phyloP scores from a whole-genome alignment of 768 basidiomycete species.

The Phlebiopsis flavidoalba region DNA sequence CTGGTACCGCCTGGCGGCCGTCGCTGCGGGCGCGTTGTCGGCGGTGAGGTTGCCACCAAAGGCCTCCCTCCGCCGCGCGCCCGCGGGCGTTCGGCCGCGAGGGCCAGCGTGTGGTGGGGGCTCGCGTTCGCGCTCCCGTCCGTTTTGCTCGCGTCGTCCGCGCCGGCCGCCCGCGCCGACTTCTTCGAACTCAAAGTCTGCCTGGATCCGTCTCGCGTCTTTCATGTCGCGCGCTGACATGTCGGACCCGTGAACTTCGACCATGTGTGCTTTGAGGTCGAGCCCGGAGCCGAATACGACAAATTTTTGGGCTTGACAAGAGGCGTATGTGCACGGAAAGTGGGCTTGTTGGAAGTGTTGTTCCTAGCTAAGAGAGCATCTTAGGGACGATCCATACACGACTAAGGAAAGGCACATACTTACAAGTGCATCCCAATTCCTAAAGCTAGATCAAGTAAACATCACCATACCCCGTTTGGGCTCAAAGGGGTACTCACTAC shows the following conservation, averaged over 20 bases:
- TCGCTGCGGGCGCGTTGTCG: slow-evolving; percentile 22
- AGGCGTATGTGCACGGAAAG: slow-evolving; percentile 66
- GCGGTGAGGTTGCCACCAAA: slow-evolving; percentile 58
- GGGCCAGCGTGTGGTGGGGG: slow-evolving; percentile 31
- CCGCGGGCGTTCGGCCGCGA: slow-evolving; percentile 24
- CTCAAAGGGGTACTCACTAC: slow-evolving; percentile 56
- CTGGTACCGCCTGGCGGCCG: slow-evolving; percentile 23
- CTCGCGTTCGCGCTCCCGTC: slow-evolving; percentile 48
- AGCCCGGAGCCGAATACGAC: slow-evolving; percentile 87
- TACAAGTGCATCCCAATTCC: slow-evolving; percentile 73
- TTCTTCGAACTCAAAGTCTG: slow-evolving; percentile 64
- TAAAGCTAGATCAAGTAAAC: slow-evolving; percentile 47
- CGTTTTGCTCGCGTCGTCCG: slow-evolving; percentile 40
- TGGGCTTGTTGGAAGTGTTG: slow-evolving; percentile 73
- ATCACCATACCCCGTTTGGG: not conserved
- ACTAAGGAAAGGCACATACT: slow-evolving; percentile 4
- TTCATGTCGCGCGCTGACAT: slow-evolving; percentile 68
- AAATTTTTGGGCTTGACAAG: slow-evolving; percentile 85
- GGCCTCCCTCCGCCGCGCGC: slow-evolving; percentile 48
- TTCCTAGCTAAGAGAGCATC: slow-evolving; percentile 34
- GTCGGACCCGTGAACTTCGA: slow-evolving; percentile 74
- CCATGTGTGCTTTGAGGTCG: slow-evolving; percentile 89
- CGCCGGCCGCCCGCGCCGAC: slow-evolving; percentile 38
- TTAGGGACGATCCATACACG: not conserved
- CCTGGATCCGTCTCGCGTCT: slow-evolving; percentile 63